These are phyloP conservation scores for Eimeria tenella DNA, from an alignment of 169 alveolate genomes.

Conservation along the genomic window DNA sequence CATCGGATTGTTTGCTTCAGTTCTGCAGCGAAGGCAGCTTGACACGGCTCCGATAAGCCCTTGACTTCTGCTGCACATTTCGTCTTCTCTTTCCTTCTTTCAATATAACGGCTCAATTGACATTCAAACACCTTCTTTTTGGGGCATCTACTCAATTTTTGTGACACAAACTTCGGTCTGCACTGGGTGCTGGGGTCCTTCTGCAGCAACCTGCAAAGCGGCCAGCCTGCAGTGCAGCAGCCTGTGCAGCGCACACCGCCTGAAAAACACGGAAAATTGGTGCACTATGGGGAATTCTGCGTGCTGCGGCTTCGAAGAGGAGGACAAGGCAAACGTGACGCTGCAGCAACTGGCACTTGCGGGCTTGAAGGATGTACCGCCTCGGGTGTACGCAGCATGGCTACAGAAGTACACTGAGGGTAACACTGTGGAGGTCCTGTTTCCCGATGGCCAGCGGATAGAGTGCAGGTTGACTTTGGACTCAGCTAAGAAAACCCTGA, in stretches of 20 bases:
- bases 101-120: no score
- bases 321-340: constrained; percentile 17
- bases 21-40: not conserved
- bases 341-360: constrained; percentile 29
- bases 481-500: not conserved
- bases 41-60: not conserved
- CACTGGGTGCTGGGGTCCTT: no score
- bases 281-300: constrained; percentile 51
- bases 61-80: no score
- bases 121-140: no score
- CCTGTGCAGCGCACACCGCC: no score
- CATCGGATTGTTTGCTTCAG: not conserved
- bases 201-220: not conserved
- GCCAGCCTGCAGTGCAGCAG: not conserved
- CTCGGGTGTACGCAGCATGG: constrained; percentile 30
- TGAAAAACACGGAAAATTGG: no score
- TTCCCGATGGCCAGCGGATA: constrained; percentile 73
- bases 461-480: constrained; percentile 64
- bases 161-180: no score
- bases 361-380: not conserved
- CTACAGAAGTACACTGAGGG: constrained; percentile 35
- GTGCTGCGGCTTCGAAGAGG: constrained; percentile 66
- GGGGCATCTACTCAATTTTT: no score
- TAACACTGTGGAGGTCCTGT: constrained; percentile 52
- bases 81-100: no score